Evolutionary conservation across 2,329 filamentous ascomycete genomes (phyloP), one percentile per base, ranked within the genome.

Genomic region (Lithohypha guttulata): DNA sequence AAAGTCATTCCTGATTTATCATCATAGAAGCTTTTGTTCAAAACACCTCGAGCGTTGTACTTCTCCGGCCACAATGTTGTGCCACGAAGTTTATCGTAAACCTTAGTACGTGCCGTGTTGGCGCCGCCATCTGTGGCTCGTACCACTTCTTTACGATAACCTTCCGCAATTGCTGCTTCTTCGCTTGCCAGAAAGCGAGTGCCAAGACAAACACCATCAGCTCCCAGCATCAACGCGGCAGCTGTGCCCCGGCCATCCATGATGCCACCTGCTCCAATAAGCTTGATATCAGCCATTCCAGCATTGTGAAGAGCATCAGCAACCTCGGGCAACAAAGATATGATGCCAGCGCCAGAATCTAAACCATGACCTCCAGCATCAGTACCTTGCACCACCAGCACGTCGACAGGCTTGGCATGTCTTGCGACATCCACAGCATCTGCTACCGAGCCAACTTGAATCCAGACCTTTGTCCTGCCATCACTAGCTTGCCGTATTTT

Each of bases 101-200:
- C 57, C 25, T 62, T 70, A 0, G 65, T 67, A 22, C 69, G 53
- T 10, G 64, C 61, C 0, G 71, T 76, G 19, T 46, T 64, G 20
- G 62, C 53, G 0, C 71, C 73, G 1, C 72, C 73, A 52, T 76
- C 72, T 1, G 44, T 57, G 1, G 64, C 65, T 4, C 60, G 51
- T 1, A 75, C 39, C 0, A 75, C 58, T 39, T 68, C 69, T 11
- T 64, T 45, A 46, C 60, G 61, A 46, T 75, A 75, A 0, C 70
- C 71, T 25, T 55, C 55, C 1, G 66, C 52, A 18, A 76, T 62
- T 20, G 57, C 59, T 2, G 68, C 64, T 51, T 75, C 70, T 0
- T 52, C 48, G 3, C 59, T 54, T 1, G 74, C 75, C 1, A 82
- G 64, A 41, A 80, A 77, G 6, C 76, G 65, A 1, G 79, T 82